Evolutionary conservation across 345 rosid genomes (phyloP).

Genomic region (Pugionium cornutum): DNA sequence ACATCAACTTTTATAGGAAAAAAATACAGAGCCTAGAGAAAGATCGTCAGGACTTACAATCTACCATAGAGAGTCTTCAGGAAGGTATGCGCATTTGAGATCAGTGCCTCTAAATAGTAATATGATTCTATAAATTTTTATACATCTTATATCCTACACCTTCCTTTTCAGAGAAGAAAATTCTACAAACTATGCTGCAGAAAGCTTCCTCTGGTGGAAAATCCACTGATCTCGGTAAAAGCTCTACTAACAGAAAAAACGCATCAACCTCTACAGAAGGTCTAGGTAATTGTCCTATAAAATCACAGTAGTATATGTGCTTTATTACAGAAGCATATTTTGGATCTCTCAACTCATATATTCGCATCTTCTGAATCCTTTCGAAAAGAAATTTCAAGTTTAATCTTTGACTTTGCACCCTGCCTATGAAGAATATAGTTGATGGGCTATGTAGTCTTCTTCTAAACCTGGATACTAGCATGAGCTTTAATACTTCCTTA

Average conservation of each 20-base stretch:
- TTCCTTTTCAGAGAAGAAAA: constrained; percentile 76
- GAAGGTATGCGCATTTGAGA: constrained; percentile 60
- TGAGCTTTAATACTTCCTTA: background rate
- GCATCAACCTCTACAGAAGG: constrained; percentile 84
- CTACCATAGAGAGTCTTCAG: constrained; percentile 82
- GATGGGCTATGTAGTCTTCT: constrained; percentile 2
- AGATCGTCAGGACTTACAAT: constrained; percentile 85
- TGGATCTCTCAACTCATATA: constrained; percentile 13
- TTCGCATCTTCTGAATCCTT: background rate
- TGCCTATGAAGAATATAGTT: constrained; percentile 10
- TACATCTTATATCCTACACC: constrained; percentile 19
- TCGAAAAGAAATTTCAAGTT: background rate
- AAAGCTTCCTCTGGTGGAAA: constrained; percentile 67
- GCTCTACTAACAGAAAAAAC: constrained; percentile 51
- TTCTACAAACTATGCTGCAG: constrained; percentile 78
- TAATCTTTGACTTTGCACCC: constrained; percentile 4
- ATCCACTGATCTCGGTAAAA: constrained; percentile 47
- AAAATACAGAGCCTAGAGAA: constrained; percentile 79
- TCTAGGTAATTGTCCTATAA: constrained; percentile 55
- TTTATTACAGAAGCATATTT: constrained; percentile 18
- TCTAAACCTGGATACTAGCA: background rate
- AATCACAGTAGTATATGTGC: background rate
- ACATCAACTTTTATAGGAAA: constrained; percentile 57
- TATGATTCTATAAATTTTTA: constrained; percentile 21
- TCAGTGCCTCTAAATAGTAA: constrained; percentile 1